Conservation (phyloP, 2,329 filamentous ascomycete genomes). For the Xylaria sp. region DNA sequence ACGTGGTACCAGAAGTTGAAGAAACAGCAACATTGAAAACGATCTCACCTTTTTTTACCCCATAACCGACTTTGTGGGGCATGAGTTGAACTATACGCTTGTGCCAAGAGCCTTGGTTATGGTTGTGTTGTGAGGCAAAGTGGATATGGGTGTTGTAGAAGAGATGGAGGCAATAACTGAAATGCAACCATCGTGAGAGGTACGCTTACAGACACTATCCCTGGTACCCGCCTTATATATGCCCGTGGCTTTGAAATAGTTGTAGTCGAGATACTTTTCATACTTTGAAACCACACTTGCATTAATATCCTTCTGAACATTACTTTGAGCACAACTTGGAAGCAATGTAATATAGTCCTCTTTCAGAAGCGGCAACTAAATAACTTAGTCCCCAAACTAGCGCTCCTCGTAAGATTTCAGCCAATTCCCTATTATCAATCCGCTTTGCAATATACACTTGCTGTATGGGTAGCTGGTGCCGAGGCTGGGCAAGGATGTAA, state of each 20-base stretch:
- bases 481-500: slow-evolving; percentile 1
- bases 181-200: no score
- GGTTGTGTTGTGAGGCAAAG: neutral
- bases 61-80: neutral
- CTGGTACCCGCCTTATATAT: no score
- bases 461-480: neutral
- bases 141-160: no score
- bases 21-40: neutral
- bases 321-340: neutral
- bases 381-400: neutral
- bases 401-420: neutral
- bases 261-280: neutral
- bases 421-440: neutral
- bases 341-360: neutral
- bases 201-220: no score
- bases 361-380: neutral
- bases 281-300: neutral
- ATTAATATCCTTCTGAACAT: neutral
- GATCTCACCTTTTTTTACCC: neutral
- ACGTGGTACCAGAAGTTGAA: slow-evolving; percentile 3
- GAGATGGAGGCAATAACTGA: no score
- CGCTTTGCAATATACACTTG: neutral
- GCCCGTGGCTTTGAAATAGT: no score
- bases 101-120: neutral
- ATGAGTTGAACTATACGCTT: neutral